phyloP scores from a whole-genome alignment of 495 filamentous ascomycete species.

The Durotheca rogersii region DNA sequence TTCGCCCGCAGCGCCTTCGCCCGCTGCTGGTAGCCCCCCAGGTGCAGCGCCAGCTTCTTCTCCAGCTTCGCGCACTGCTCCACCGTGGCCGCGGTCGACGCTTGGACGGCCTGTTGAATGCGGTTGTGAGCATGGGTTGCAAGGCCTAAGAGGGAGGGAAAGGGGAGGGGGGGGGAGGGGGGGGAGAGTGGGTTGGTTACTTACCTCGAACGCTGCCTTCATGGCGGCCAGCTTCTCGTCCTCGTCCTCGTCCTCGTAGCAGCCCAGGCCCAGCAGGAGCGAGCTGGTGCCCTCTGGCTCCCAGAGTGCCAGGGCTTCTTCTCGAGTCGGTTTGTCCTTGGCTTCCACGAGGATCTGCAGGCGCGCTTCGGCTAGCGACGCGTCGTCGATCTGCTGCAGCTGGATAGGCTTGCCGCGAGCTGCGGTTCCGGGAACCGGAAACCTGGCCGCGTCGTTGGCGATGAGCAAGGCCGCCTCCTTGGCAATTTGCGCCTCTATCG shows the following conservation, averaged over 20 bases:
- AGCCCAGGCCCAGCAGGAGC: conserved; percentile 70
- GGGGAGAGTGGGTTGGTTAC: too few relatives aligned
- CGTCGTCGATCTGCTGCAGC: conserved; percentile 69
- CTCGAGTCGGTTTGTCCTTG: conserved; percentile 55
- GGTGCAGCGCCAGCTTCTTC: conserved; percentile 85
- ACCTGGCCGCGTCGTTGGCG: conserved; percentile 75
- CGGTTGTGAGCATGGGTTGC: conserved; percentile 37
- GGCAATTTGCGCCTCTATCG: conserved; percentile 59
- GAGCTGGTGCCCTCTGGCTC: conserved; percentile 59
- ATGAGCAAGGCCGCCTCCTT: conserved; percentile 76
- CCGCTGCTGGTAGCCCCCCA: conserved; percentile 88
- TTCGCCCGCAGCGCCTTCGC: conserved; percentile 79
- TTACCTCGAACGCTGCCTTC: conserved; percentile 65
- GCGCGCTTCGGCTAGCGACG: conserved; percentile 68
- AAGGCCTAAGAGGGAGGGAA: not conserved
- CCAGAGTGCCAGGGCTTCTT: conserved; percentile 70
- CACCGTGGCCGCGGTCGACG: conserved; percentile 67
- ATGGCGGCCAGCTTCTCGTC: conserved; percentile 62
- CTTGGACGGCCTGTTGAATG: conserved; percentile 62
- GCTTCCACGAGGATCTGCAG: conserved; percentile 75
- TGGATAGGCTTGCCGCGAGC: conserved; percentile 60
- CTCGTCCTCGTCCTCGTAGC: conserved; percentile 73
- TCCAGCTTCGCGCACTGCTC: conserved; percentile 82
- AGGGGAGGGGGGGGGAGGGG: too few relatives aligned
- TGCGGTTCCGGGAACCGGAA: conserved; percentile 64